Percentiles rank a stretch among this genome's conserved stretches.
Evolutionary conservation across 805 yeast species (phyloP).

Genomic region (Peterozyma toletana): DNA sequence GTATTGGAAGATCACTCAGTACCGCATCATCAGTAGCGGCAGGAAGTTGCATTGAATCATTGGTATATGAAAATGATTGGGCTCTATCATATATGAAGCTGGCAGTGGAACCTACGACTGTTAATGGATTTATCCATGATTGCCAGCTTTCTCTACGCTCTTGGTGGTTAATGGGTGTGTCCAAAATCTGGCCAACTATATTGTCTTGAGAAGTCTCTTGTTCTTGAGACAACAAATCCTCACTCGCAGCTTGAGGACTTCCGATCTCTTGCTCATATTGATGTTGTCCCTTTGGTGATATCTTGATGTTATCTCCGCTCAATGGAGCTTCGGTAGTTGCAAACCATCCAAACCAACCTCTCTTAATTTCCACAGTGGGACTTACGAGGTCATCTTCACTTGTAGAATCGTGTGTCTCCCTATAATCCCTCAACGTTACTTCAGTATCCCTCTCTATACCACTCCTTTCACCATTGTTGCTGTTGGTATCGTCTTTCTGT

Average conservation of each 20-base stretch:
- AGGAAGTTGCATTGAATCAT: neutral
- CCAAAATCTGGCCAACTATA: neutral
- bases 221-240: neutral
- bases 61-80: neutral
- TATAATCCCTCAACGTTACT: conserved; percentile 5
- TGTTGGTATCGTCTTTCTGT: neutral
- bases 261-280: too few relatives aligned
- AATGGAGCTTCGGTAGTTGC: neutral
- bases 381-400: neutral
- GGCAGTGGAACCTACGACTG: neutral
- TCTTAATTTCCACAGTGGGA: neutral
- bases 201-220: too few relatives aligned
- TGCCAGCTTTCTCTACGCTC: neutral
- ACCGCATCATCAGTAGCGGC: neutral
- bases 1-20: neutral
- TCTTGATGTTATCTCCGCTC: neutral
- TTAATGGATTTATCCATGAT: neutral
- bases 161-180: neutral
- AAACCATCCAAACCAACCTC: conserved; percentile 5
- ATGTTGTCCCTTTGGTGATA: neutral
- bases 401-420: conserved; percentile 3
- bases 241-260: too few relatives aligned
- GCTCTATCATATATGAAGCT: neutral
- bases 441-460: neutral
- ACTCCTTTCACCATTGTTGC: neutral